Evolutionary conservation across 176 grass and related monocot genomes (phyloP).

Genomic region (Lolium perenne): DNA sequence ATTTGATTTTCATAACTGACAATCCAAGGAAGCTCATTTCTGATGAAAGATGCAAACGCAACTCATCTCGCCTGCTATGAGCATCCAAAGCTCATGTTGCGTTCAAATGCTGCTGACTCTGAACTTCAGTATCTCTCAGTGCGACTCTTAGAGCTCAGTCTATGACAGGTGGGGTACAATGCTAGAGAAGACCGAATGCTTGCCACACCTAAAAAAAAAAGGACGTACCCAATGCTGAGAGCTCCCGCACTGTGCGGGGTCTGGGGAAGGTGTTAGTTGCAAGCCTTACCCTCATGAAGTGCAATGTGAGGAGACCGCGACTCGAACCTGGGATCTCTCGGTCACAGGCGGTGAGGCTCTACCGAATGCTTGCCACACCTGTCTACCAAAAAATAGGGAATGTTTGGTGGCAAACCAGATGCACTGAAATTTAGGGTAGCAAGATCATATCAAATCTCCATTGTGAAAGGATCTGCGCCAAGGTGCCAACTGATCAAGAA

Average conservation of each 20-base stretch:
- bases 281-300: too few relatives aligned
- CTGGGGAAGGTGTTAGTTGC: too few relatives aligned
- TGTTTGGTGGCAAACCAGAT: not conserved
- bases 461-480: not conserved
- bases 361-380: not conserved
- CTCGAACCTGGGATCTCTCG: too few relatives aligned
- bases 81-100: not conserved
- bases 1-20: not conserved
- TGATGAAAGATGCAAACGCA: not conserved
- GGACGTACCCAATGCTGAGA: too few relatives aligned
- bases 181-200: not conserved
- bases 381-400: not conserved
- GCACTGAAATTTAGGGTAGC: not conserved
- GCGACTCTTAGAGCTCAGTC: not conserved
- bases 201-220: not conserved
- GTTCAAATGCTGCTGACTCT: not conserved
- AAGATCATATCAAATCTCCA: conserved; percentile 34
- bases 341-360: too few relatives aligned
- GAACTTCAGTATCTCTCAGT: not conserved
- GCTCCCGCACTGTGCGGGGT: too few relatives aligned
- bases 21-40: not conserved
- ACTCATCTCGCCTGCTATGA: not conserved
- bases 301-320: too few relatives aligned
- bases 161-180: not conserved
- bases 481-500: not conserved